phyloP scores from a whole-genome alignment of 495 filamentous ascomycete species.

The Xylaria scruposa region DNA sequence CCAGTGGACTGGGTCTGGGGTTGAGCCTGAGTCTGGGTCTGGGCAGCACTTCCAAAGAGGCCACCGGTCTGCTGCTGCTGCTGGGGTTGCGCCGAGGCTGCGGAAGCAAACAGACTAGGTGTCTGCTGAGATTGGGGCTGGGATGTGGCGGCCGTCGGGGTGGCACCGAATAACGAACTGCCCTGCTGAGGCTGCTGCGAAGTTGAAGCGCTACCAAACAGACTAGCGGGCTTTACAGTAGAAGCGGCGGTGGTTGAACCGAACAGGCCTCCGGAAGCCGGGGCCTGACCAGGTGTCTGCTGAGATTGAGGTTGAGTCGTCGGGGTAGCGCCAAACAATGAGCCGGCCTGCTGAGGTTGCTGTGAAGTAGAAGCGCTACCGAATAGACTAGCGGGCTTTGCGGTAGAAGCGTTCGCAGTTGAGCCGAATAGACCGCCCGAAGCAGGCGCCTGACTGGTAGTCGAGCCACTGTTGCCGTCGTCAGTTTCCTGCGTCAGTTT shows the following conservation, averaged over 20 bases:
- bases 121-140: constrained; percentile 26
- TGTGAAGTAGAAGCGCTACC: constrained; percentile 51
- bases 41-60: constrained; percentile 44
- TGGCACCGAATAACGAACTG: constrained; percentile 38
- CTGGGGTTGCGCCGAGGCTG: constrained; percentile 34
- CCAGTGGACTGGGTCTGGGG: constrained; percentile 45
- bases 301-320: constrained; percentile 23
- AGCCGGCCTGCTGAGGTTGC: constrained; percentile 39
- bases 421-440: constrained; percentile 41
- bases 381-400: constrained; percentile 60
- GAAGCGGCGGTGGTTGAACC: constrained; percentile 40
- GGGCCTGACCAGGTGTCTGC: constrained; percentile 43
- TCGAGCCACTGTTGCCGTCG: constrained; percentile 43
- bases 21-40: constrained; percentile 24
- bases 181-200: constrained; percentile 45
- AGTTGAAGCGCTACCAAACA: constrained; percentile 59
- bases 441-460: constrained; percentile 48
- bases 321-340: constrained; percentile 39
- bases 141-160: constrained; percentile 33
- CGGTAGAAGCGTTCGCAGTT: constrained; percentile 41
- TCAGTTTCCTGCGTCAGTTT: constrained; percentile 25
- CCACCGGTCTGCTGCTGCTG: constrained; percentile 44
- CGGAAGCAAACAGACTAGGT: constrained; percentile 27
- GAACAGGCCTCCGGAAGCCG: constrained; percentile 41
- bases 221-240: constrained; percentile 52